Evolutionary conservation across 1,284 basidiomycete species (phyloP).

Genomic region (Trichosporon asahii): DNA sequence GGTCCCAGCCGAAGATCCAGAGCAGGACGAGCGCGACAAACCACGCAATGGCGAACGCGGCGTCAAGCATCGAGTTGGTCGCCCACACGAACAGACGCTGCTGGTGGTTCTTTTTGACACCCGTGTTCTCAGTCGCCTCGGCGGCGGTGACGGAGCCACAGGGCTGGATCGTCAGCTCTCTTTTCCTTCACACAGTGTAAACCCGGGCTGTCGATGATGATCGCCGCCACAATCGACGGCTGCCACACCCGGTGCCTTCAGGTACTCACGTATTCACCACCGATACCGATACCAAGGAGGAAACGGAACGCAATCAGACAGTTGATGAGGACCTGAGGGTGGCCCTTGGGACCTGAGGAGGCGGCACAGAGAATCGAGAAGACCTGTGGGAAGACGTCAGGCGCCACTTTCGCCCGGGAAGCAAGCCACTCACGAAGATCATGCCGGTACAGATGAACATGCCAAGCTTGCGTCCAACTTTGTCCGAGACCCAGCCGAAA

Average conservation of each 20-base stretch:
- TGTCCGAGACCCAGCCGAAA: constrained; percentile 71
- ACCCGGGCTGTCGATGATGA: not conserved
- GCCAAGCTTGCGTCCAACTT: constrained; percentile 70
- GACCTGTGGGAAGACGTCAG: constrained; percentile 17
- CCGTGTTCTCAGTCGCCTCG: constrained; percentile 76
- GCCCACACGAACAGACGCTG: constrained; percentile 70
- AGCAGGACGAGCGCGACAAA: constrained; percentile 80
- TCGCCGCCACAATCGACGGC: not conserved
- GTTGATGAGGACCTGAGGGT: constrained; percentile 60
- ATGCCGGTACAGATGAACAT: constrained; percentile 18
- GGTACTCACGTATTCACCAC: constrained; percentile 66
- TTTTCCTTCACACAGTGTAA: too few relatives aligned
- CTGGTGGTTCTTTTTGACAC: constrained; percentile 70
- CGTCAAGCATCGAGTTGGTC: constrained; percentile 23
- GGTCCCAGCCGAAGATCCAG: constrained; percentile 70
- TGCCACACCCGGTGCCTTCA: not conserved
- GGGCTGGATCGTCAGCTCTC: constrained; percentile 50
- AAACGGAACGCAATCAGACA: constrained; percentile 85
- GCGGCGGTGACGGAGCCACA: constrained; percentile 62
- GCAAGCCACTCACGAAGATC: constrained; percentile 9
- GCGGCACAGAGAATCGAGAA: constrained; percentile 59
- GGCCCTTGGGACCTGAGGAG: constrained; percentile 11
- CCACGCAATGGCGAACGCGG: constrained; percentile 59
- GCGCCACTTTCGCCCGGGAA: too few relatives aligned
- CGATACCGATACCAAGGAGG: constrained; percentile 68